phyloP scores from a whole-genome alignment of 2,329 filamentous ascomycete species.

The Fusarium sp. region DNA sequence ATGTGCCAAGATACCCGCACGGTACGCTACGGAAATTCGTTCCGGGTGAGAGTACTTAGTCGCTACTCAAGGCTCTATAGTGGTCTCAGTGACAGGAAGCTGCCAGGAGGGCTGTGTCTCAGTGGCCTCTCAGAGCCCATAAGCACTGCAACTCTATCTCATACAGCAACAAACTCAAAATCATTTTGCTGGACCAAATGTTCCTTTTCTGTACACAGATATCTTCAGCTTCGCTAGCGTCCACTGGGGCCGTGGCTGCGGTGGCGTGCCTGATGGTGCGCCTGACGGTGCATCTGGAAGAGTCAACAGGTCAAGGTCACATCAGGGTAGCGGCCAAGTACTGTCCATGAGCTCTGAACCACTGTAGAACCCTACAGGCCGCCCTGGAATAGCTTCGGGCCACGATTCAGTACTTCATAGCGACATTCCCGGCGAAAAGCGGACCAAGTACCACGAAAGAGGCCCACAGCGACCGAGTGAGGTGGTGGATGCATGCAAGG shows the following conservation, averaged over 20 bases:
- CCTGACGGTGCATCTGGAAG: slow-evolving; percentile 27
- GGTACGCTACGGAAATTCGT: slow-evolving; percentile 33
- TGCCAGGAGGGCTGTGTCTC: neutral
- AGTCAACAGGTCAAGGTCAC: slow-evolving; percentile 25
- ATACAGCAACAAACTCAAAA: neutral
- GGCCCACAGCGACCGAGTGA: slow-evolving; percentile 36
- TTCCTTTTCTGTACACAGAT: slow-evolving; percentile 14
- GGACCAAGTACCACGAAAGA: slow-evolving; percentile 26
- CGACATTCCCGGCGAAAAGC: slow-evolving; percentile 7
- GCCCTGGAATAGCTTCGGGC: neutral
- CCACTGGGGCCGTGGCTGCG: slow-evolving; percentile 40
- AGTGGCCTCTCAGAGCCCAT: neutral
- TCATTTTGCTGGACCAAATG: neutral
- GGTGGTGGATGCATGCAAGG: slow-evolving; percentile 42
- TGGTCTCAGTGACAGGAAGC: neutral
- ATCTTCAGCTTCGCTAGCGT: slow-evolving; percentile 36
- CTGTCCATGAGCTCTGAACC: neutral
- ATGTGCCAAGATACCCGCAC: slow-evolving; percentile 37
- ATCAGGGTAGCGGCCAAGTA: slow-evolving; percentile 24
- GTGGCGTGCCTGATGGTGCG: slow-evolving; percentile 41
- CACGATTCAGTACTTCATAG: slow-evolving; percentile 12
- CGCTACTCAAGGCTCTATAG: slow-evolving; percentile 5
- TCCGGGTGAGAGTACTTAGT: slow-evolving; percentile 31
- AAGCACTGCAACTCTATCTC: neutral
- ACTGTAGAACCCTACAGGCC: slow-evolving; percentile 1